phyloP scores from a whole-genome alignment of 139 green algal genomes.

The Edaphochlamys debaryana region DNA sequence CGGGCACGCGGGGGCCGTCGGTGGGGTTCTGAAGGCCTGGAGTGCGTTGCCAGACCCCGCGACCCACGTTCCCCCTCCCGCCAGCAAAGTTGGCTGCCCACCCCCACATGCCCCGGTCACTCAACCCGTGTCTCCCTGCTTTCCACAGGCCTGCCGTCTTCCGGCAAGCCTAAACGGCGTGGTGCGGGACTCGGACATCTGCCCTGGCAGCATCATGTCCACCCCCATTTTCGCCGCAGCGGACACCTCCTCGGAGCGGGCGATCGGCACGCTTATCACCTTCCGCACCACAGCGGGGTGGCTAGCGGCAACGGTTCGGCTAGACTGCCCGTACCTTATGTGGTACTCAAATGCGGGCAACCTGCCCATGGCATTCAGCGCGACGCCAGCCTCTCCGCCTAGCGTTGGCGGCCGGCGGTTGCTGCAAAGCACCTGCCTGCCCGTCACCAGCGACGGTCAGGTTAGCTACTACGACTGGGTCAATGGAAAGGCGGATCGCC shows the following conservation, averaged over 20 bases:
- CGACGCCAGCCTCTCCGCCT: background rate
- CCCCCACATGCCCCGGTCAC: too few relatives aligned
- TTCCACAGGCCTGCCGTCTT: constrained; percentile 8
- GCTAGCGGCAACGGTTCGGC: constrained; percentile 9
- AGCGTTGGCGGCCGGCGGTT: background rate
- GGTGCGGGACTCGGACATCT: constrained; percentile 21
- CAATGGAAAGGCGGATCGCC: background rate
- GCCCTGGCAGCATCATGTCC: background rate
- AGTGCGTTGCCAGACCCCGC: too few relatives aligned
- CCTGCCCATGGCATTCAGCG: background rate
- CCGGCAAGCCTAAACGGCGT: constrained; percentile 30
- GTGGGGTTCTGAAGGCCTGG: too few relatives aligned
- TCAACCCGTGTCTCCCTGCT: too few relatives aligned
- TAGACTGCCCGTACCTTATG: constrained; percentile 32
- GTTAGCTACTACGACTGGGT: background rate
- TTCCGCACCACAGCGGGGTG: constrained; percentile 14
- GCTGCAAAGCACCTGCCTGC: background rate
- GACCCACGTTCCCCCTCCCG: too few relatives aligned
- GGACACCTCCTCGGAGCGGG: background rate
- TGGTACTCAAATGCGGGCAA: constrained; percentile 7
- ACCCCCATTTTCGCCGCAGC: constrained; percentile 2
- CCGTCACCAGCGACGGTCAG: constrained; percentile 1
- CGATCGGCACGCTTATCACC: constrained; percentile 24
- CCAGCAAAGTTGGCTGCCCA: too few relatives aligned
- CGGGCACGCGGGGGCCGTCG: too few relatives aligned